Evolutionary conservation across 257 asterid species (phyloP), one percentile per base, ranked within the genome.

Genomic region (Nicotiana knightiana): DNA sequence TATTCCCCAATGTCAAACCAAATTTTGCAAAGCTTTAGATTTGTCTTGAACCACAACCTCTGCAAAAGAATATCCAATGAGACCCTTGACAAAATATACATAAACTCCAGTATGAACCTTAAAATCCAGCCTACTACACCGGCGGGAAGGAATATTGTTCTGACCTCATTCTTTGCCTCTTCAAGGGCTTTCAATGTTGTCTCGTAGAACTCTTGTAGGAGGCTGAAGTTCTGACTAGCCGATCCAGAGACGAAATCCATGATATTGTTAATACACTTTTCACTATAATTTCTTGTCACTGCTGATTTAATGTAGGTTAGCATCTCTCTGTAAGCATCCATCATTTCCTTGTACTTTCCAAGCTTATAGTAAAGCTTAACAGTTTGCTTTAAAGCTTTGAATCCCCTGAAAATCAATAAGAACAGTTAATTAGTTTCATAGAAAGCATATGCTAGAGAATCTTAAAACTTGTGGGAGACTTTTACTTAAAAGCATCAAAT

Each of bases 21-120:
- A 84, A 96, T 96, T 87, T 96, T 96, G 88, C 99, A 96, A 83
- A 96, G 90, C 90, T 96, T 96, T n/a, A 96, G 91, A 86, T 94
- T 96, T 43, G 99, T 94, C 91, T 96, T 96, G 90, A 96, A 96
- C 99, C 99, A 96, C 24, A 96, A 89, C 81, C 99, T 93, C 99
- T 96, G 94, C 51, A 70, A 12, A 51, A 43, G 57, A 73, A 48
- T 43, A 48, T 6, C 26, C 62, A 30, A 15, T 73, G 62, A 73
- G 62, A 30, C 16, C 62, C 43, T 51, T 73, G 79, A 53, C 70
- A 85, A 82, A 64, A 68, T 2, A 70, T 63, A 65, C 63, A 28
- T 7, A n/a, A 55, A 28, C 57, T 28, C 64, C 37, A 18, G 5
- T 63, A 48, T 28, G 79, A 73, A 73, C 63, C 63, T 48, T 73